Evolutionary conservation across 2,329 filamentous ascomycete genomes (phyloP), one percentile per base, ranked within the genome.

Genomic region (Aspergillus latus): DNA sequence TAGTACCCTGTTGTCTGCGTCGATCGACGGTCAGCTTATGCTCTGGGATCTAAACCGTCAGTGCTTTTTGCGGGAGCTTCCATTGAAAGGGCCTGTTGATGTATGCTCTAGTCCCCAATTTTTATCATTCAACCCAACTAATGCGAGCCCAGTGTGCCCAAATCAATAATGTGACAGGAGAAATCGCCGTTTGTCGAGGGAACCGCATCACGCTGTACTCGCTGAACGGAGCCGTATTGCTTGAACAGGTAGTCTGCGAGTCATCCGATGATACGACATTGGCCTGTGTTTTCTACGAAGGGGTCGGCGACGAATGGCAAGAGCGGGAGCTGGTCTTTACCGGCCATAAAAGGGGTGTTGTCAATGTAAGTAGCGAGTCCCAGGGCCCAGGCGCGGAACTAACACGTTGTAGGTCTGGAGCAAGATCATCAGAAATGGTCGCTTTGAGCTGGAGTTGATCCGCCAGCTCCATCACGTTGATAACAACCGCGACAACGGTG

Each of bases 31-130:
- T 0, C 86, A 90, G 39, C 86, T 92, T 9, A 86, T 96, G 66
- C 79, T 97, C 3, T 99, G 94, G 94, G 94, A 97, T 71, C 81
- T 99, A 3, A 99, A 97, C 72, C 85, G 90, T 13, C 84, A 92
- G 10, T 89, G 91, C 51, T 96, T 96, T 66, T 87, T 97, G 5
- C 85, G 91, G 44, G 88, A 86, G 72, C 78, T 93, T 21, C 85
- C 85, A 0, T 72, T 80, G 13, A 79, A 80, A 2, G 80, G 83
- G 4, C 74, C 80, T 5, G 75, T 80, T 2, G 74, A 78, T 65
- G 77, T 79, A 66, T 68, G 69, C 26, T 5, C n/a, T 36, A 28
- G 11, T 9, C 13, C 15, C 29, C 11, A 8, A 15, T 11, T 29
- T 15, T 3, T 16, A 9, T 10, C 6, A 36, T 21, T 5, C 21